A percentile compares a stretch with the other conserved stretches of the same genome.
phyloP scores from a whole-genome alignment of 352 stramenopile genomes.

The Pythium monospermum region DNA sequence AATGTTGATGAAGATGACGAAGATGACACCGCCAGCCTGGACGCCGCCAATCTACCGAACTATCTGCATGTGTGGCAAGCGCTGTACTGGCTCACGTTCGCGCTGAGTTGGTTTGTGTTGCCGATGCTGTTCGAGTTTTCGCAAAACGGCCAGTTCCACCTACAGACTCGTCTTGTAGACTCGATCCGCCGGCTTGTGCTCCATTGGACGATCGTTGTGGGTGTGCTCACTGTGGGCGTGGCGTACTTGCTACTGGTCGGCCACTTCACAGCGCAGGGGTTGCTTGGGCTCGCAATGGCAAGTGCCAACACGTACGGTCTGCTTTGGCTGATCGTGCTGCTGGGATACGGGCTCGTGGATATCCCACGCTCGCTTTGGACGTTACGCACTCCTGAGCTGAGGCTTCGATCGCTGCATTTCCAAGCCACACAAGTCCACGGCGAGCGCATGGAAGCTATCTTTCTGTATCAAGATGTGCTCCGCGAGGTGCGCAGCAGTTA shows the following conservation, averaged over 20 bases:
- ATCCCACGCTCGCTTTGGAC: conserved; percentile 52
- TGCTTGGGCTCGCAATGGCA: conserved; percentile 55
- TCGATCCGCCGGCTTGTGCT: conserved; percentile 43
- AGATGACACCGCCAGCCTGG: neutral
- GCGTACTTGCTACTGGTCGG: conserved; percentile 57
- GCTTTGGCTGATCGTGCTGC: conserved; percentile 48
- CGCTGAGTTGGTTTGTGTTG: conserved; percentile 56
- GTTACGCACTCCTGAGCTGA: conserved; percentile 27
- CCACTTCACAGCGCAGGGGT: conserved; percentile 43
- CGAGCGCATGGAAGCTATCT: conserved; percentile 59
- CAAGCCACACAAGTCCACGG: conserved; percentile 52
- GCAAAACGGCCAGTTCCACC: conserved; percentile 56
- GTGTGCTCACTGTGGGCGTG: conserved; percentile 20
- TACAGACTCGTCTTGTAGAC: conserved; percentile 28
- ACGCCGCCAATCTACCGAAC: neutral
- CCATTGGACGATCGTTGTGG: conserved; percentile 50
- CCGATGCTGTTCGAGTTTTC: conserved; percentile 58
- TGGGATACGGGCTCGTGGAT: conserved; percentile 60
- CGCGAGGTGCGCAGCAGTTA: conserved; percentile 31
- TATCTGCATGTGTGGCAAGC: conserved; percentile 42
- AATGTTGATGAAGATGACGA: neutral
- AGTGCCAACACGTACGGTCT: conserved; percentile 65
- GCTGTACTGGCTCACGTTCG: conserved; percentile 66
- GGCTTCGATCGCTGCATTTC: conserved; percentile 46
- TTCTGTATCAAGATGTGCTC: conserved; percentile 51